Conservation (phyloP, 108 stramenopile species). For the Bacterosira constricta region DNA sequence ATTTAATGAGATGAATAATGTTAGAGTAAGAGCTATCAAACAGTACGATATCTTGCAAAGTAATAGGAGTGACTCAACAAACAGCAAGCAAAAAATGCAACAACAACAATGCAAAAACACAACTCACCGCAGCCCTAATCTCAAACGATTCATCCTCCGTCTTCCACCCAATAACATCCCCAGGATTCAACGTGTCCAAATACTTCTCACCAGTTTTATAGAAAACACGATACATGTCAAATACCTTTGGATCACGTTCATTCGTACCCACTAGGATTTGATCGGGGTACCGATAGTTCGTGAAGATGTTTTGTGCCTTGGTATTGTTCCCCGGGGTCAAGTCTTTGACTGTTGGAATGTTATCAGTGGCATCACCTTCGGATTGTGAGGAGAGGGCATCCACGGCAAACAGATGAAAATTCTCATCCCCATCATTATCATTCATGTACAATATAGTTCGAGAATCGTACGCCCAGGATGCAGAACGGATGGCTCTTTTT, state of each 20-base stretch:
- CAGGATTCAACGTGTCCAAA: constrained; percentile 67
- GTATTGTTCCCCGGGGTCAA: constrained; percentile 63
- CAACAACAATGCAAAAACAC: background rate
- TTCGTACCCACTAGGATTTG: constrained; percentile 65
- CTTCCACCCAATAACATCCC: constrained; percentile 63
- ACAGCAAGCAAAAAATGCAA: background rate
- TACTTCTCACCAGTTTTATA: constrained; percentile 48
- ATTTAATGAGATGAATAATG: background rate
- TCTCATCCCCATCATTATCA: constrained; percentile 62
- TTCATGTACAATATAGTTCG: constrained; percentile 61
- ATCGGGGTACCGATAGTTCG: constrained; percentile 57
- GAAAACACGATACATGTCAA: constrained; percentile 50
- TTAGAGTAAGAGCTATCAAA: too few species aligned
- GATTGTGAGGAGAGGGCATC: too few species aligned
- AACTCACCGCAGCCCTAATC: constrained; percentile 50
- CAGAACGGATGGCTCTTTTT: constrained; percentile 58
- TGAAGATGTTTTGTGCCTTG: constrained; percentile 60
- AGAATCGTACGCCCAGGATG: constrained; percentile 59
- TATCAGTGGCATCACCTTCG: too few species aligned
- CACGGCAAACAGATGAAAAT: constrained; percentile 68
- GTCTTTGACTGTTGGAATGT: constrained; percentile 46
- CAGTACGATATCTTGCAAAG: too few species aligned
- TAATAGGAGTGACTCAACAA: too few species aligned
- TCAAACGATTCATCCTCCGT: constrained; percentile 55
- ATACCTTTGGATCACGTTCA: constrained; percentile 50